Base-by-base conservation (phyloP, 768 basidiomycete genomes). In the Mycena amicta region DNA sequence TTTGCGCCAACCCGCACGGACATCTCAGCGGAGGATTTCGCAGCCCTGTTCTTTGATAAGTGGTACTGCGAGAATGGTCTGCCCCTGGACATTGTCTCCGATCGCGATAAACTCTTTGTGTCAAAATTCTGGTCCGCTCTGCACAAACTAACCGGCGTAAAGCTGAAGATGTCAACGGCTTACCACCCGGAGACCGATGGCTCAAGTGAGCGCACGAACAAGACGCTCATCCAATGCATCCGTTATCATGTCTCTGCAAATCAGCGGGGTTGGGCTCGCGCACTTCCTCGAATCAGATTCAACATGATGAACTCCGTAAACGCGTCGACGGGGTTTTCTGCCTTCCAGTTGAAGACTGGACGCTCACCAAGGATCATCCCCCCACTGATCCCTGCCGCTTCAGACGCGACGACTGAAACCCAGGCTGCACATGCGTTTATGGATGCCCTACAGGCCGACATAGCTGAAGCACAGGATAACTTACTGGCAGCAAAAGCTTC, bases 101-200 rank as follows among this genome's bases (percentile, higher is more conserved):
- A 76, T 50, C 53, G 72, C 3, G 71, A 72, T 37, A 61, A 69
- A 27, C 59, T 68, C 18, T 76, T 74, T 50, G 64, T 69, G 2
- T 68, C 67, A 1, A 1, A 18, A 5, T 73, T 75, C 57, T 76
- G 75, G 74, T 29, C 26, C n/a, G 43, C 59, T 0, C 56, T 74
- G 11, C 52, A 62, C 33, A n/a, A n/a, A n/a, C n/a, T n/a, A n/a
- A n/a, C n/a, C n/a, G n/a, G n/a, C n/a, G n/a, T n/a, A n/a, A n/a
- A 37, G 28, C 52, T 73, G 1, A 68, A 65, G 11, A 63, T 72
- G 67, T 76, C 75, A 1, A 72, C 70, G 0, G 59, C 73, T 0
- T 77, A 66, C 37, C 78, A 79, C 37, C 76, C 74, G 0, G 67
- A 79, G 52, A 74, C 71, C 0, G 71, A 78, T 60, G 74, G 78